A percentile compares a stretch with the other conserved stretches of the same genome.
These are phyloP conservation scores for Taxawa tesnikishii DNA, from an alignment of 2,329 filamentous ascomycete genomes.

Conservation along the genomic window DNA sequence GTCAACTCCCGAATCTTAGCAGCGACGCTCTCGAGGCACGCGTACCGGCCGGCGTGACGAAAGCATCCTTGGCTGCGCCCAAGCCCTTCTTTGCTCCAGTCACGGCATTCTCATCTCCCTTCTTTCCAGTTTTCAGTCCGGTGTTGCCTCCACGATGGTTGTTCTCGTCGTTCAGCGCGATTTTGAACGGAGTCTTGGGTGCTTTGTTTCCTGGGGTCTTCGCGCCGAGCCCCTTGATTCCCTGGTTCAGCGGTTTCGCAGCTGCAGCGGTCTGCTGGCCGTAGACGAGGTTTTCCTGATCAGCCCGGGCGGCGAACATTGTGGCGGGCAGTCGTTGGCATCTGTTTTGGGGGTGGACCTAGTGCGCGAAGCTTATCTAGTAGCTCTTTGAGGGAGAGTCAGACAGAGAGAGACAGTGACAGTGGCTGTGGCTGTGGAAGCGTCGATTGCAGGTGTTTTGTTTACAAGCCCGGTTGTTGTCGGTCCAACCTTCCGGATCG, in stretches of 20 bases:
- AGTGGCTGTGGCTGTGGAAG: conserved; percentile 3
- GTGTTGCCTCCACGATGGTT: conserved; percentile 48
- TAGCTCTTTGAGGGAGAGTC: too few relatives aligned
- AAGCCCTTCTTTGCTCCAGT: conserved; percentile 37
- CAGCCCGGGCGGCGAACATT: conserved; percentile 63
- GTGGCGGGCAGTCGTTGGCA: too few relatives aligned
- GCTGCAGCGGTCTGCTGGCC: conserved; percentile 58
- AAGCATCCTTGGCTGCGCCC: conserved; percentile 46
- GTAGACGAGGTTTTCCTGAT: conserved; percentile 81
- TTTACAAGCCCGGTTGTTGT: not conserved
- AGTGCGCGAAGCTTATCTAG: conserved; percentile 1
- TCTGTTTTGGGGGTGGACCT: not conserved
- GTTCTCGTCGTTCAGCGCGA: conserved; percentile 78
- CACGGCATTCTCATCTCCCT: conserved; percentile 42
- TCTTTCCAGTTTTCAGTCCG: conserved; percentile 48
- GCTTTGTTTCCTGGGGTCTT: conserved; percentile 69
- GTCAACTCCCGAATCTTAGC: too few relatives aligned
- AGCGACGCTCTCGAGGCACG: conserved; percentile 6
- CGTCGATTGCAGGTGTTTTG: not conserved
- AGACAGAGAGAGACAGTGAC: too few relatives aligned
- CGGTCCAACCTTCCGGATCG: too few relatives aligned
- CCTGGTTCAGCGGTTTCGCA: conserved; percentile 60
- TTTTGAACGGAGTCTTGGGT: conserved; percentile 72
- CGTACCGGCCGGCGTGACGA: conserved; percentile 73
- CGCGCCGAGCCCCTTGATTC: conserved; percentile 50